Base-by-base conservation (phyloP, 179 eudicot genomes). In the Carnegiea gigantea region DNA sequence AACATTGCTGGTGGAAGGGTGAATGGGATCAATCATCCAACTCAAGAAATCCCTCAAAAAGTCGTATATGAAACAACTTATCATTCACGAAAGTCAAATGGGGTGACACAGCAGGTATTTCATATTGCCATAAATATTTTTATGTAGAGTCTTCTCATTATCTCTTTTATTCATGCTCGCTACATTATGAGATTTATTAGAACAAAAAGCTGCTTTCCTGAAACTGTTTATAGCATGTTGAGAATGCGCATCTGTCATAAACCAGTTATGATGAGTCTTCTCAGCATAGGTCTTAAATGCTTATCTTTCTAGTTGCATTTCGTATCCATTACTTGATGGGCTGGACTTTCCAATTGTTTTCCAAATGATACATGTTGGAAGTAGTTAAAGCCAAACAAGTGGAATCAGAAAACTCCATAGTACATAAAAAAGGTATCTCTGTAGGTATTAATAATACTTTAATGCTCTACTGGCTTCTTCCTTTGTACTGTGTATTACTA, bases 81-180 rank as follows among this genome's bases (percentile, higher is more conserved):
- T 82, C 80, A 80, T 62, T 73, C 84, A 1, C 80, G 13, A 11
- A 82, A 77, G 40, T 81, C 79, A 30, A 54, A 64, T 48, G 68
- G 33, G 70, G 86, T 70, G 46, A 83, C 82, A 51, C 85, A 77
- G 73, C 85, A 86, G 84, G 89, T 83, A 82, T 70, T 54, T 79
- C 46, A 12, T 48, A 46, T 51, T 24, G 6, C 53, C 59, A 18
- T 81, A 40, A 65, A 64, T 30, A 14, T 23, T 46, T 65, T 43
- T 75, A n/a, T 28, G 5, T 26, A 11, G 14, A 30, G 73, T 30
- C 36, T 62, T 74, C 60, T 46, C 11, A 30, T 46, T 1, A 43
- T 80, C 26, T 23, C 20, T n/a, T 12, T 68, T 33, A n/a, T 70
- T 68, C 82, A 57, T 71, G 70, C 54, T 72, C 44, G 38, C 40